Evolutionary conservation across 2,329 filamentous ascomycete genomes (phyloP), one percentile per base, ranked within the genome.

Genomic region (Alternaria tenuissima): DNA sequence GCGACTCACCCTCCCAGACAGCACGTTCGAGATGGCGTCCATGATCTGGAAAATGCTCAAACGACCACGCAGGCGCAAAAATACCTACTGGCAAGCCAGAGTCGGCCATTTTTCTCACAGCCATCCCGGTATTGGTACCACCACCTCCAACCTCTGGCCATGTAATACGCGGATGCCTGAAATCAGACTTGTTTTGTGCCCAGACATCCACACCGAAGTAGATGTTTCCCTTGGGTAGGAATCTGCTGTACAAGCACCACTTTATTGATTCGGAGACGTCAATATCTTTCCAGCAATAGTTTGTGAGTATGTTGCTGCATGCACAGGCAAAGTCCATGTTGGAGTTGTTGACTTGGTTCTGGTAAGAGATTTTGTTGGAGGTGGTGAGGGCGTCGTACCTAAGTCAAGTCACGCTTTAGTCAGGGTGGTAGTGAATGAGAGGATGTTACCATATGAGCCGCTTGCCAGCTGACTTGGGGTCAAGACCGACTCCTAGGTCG

Each of bases 381-480:
- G 69, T 68, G 5, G 81, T 83, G 14, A 83, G 66, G 11, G 82
- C 80, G 68, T 83, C 81, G 57, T 83, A 83, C 80, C 80, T 81
- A 36, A 36, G n/a, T 5, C 16, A n/a, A 22, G 20, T 52, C 60
- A 7, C 59, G 28, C 4, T 7, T 16, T 12, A 22, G 24, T 38
- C 30, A 4, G 12, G 30, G 32, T 12, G 46, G 1, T 11, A 14
- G 14, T 38, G 46, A 20, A 26, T 18, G 9, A 12, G 20, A 36
- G 32, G 3, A 12, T 36, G 2, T 49, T 54, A 81, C 81, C 80
- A 83, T 52, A 83, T 76, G 6, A 81, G 67, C 42, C 73, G 46
- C 26, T 66, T 30, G 69, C 73, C 16, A 57, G 32, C 32, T 24
- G 22, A 24, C 22, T 24, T 24, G 22, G 22, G 22, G 32, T 14